Evolutionary conservation across 495 filamentous ascomycete species (phyloP).

Genomic region (Tricharina praecox): DNA sequence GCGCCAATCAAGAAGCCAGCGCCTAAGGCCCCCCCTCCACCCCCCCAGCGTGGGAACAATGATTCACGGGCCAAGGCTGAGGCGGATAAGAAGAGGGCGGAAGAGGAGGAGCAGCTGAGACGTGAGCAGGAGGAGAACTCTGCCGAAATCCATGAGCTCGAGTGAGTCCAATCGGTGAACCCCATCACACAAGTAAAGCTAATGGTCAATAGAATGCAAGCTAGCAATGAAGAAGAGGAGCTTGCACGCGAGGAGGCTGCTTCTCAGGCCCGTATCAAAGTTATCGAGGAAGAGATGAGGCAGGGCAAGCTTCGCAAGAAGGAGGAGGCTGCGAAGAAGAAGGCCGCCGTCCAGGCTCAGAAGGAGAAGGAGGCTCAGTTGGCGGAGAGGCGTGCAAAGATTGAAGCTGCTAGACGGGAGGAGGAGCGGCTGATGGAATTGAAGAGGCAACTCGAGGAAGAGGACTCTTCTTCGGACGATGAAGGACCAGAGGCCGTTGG

Average conservation of each 20-base stretch:
- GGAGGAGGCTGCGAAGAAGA: conserved; percentile 70
- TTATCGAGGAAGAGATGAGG: conserved; percentile 82
- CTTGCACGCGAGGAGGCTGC: conserved; percentile 63
- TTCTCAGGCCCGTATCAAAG: conserved; percentile 63
- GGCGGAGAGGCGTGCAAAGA: conserved; percentile 72
- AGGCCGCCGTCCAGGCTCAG: conserved; percentile 68
- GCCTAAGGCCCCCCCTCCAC: conserved; percentile 77
- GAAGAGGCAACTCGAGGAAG: conserved; percentile 62
- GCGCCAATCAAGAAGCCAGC: conserved; percentile 35
- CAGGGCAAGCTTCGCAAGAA: conserved; percentile 94
- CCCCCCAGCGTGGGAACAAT: conserved; percentile 58
- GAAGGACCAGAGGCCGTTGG: conserved; percentile 59
- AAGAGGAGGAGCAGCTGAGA: conserved; percentile 34
- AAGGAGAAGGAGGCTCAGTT: conserved; percentile 78
- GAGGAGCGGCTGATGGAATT: conserved; percentile 36
- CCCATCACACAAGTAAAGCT: conserved; percentile 26
- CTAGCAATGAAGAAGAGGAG: conserved; percentile 58
- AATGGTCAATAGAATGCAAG: conserved; percentile 45
- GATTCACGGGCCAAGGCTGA: conserved; percentile 39
- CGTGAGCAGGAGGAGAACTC: conserved; percentile 65
- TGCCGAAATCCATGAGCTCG: conserved; percentile 52
- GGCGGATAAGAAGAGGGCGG: conserved; percentile 33
- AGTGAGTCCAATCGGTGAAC: conserved; percentile 44
- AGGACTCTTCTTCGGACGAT: conserved; percentile 57
- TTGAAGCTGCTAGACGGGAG: conserved; percentile 49